Base-by-base conservation (phyloP, 257 asterid species). In the Nicotiana tabacum region DNA sequence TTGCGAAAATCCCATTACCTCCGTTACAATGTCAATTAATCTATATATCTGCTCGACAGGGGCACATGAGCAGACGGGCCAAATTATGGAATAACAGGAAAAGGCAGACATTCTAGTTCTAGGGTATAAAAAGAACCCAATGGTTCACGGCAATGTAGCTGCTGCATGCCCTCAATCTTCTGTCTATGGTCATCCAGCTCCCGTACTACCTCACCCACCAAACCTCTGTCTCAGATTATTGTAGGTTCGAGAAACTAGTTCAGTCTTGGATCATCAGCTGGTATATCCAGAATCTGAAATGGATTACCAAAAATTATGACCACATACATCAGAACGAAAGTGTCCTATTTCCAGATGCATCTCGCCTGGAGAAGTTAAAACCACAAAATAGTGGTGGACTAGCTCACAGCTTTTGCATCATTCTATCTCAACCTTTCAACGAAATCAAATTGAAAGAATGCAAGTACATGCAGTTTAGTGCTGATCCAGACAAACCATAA, bases 211-310 rank as follows among this genome's bases (percentile, higher is more conserved):
- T 70, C 78, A 30, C 58, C 11, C 12, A 6, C 51, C 92, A 65
- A 81, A n/a, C 85, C 88, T 91, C 29, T 24, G 65, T 68, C 89
- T 84, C 72, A 88, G 82, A 78, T 87, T 81, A 78, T 89, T 83
- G 18, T 84, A 88, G 76, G 91, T 88, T 61, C 35, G 70, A 27
- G 91, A 83, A 24, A 96, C 98, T 39, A 56, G 33, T 86, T 84
- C 86, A 93, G 84, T 74, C 98, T 89, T 17, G 97, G 97, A 88
- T 96, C 99, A 85, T 93, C 98, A 82, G 85, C 94, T 0, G 99
- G 95, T 89, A 94, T 86, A 89, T 92, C 93, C 82, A 97, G 89
- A 84, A 86, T 89, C 99, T 94, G 95, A 82, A 83, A 90, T 58
- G 64, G 48, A 74, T 29, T 43, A 12, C 39, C 32, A 66, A 61